Conservation (phyloP, 306 rosid genomes). For the Cucurbita ficifolia region DNA sequence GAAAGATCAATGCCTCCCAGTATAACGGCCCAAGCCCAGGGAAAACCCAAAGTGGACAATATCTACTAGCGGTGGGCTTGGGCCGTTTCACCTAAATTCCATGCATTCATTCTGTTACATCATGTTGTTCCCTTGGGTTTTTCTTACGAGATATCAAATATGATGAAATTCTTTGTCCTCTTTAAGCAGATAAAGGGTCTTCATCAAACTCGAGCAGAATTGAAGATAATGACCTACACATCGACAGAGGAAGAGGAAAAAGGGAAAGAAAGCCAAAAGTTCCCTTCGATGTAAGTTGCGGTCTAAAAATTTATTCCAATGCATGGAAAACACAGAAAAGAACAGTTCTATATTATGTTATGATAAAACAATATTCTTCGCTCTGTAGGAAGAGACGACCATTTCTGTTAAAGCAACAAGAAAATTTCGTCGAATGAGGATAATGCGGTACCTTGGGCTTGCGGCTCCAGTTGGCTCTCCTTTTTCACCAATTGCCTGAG, state of each 20-base stretch:
- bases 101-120: not conserved
- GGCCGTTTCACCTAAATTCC: not conserved
- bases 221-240: constrained; percentile 17
- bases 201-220: constrained; percentile 40
- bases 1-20: not conserved
- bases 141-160: not conserved
- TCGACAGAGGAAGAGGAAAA: constrained; percentile 46
- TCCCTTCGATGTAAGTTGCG: constrained; percentile 56
- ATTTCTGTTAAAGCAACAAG: constrained; percentile 26
- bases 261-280: constrained; percentile 55
- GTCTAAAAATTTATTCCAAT: not conserved
- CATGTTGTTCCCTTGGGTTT: not conserved
- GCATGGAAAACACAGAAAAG: not conserved
- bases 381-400: constrained; percentile 33
- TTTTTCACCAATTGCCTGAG: constrained; percentile 12
- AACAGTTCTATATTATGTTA: not conserved
- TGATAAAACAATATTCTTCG: not conserved
- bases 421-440: constrained; percentile 42
- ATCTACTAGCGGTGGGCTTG: too few species aligned
- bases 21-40: too few species aligned
- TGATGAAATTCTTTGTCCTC: not conserved
- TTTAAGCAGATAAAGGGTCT: constrained; percentile 40
- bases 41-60: too few species aligned
- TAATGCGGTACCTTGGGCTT: constrained; percentile 70
- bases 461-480: constrained; percentile 68